Conservation (phyloP, 768 basidiomycete genomes). For the Agrocybe praecox region DNA sequence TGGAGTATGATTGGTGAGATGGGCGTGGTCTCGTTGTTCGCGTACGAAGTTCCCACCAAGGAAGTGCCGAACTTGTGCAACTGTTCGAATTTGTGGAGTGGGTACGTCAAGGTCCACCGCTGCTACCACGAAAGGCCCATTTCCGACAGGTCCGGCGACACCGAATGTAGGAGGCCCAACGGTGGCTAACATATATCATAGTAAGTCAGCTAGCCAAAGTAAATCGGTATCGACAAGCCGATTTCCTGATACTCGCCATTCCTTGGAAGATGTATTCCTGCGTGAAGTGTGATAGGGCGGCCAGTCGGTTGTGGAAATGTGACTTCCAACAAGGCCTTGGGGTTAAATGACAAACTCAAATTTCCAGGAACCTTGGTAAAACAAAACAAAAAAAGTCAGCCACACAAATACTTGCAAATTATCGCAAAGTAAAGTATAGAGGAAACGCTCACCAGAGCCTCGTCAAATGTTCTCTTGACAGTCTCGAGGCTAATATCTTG, state of each 20-base stretch:
- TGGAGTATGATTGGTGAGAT: slow-evolving; percentile 39
- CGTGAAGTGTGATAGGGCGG: slow-evolving; percentile 32
- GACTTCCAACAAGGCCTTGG: slow-evolving; percentile 34
- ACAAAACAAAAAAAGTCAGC: background rate
- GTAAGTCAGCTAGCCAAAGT: background rate
- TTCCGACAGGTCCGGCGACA: slow-evolving; percentile 25
- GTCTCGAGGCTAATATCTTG: slow-evolving; percentile 29
- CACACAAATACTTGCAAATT: background rate
- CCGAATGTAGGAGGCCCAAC: slow-evolving; percentile 24
- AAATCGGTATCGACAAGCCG: background rate
- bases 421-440: background rate
- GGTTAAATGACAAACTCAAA: slow-evolving; percentile 34
- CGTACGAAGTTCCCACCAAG: slow-evolving; percentile 42
- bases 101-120: slow-evolving; percentile 53
- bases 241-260: slow-evolving; percentile 24
- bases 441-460: slow-evolving; percentile 24
- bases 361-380: slow-evolving; percentile 30
- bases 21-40: slow-evolving; percentile 1
- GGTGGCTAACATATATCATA: slow-evolving; percentile 3
- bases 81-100: slow-evolving; percentile 45
- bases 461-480: slow-evolving; percentile 30
- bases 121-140: slow-evolving; percentile 49
- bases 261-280: slow-evolving; percentile 34
- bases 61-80: slow-evolving; percentile 50
- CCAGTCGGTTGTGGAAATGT: slow-evolving; percentile 32